Conservation (phyloP, 768 basidiomycete species). For the Vishniacozyma victoriae region DNA sequence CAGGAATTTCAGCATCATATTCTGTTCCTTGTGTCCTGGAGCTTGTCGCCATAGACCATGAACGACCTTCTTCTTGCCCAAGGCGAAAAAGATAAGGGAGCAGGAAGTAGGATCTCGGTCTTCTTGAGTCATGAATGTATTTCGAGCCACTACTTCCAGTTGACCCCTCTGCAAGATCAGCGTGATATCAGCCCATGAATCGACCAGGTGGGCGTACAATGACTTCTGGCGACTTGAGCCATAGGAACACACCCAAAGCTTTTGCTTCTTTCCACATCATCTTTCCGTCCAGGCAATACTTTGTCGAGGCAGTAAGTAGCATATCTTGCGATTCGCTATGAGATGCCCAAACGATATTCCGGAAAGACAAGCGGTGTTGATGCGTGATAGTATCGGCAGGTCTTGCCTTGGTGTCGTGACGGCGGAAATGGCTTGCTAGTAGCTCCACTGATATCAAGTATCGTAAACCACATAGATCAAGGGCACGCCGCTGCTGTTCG, state of each 20-base stretch:
- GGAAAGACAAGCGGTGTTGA: slow-evolving; percentile 44
- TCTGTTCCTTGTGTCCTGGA: slow-evolving; percentile 84
- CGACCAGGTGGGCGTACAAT: slow-evolving; percentile 58
- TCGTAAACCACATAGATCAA: slow-evolving; percentile 86
- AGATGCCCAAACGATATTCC: slow-evolving; percentile 96
- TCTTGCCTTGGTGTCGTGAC: too few relatives aligned
- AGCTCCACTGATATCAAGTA: slow-evolving; percentile 90
- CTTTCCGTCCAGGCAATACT: slow-evolving; percentile 66
- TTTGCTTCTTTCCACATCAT: slow-evolving; percentile 86
- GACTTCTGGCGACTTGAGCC: slow-evolving; percentile 72
- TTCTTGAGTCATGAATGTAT: slow-evolving; percentile 84
- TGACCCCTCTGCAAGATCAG: slow-evolving; percentile 49
- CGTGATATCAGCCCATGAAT: not conserved
- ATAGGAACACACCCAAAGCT: slow-evolving; percentile 77
- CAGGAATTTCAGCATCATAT: slow-evolving; percentile 83
- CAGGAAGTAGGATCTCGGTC: slow-evolving; percentile 81
- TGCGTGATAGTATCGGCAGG: slow-evolving; percentile 19
- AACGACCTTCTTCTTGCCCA: slow-evolving; percentile 85
- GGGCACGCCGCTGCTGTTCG: slow-evolving; percentile 79
- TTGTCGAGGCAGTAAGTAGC: slow-evolving; percentile 62
- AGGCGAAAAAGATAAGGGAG: slow-evolving; percentile 87
- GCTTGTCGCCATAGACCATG: slow-evolving; percentile 95
- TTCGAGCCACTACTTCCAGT: slow-evolving; percentile 80
- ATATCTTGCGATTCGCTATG: slow-evolving; percentile 91
- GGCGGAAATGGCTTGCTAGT: slow-evolving; percentile 75